Evolutionary conservation across 495 filamentous ascomycete genomes (phyloP), one percentile per base, ranked within the genome.

Genomic region (Oleoguttula mirabilis): DNA sequence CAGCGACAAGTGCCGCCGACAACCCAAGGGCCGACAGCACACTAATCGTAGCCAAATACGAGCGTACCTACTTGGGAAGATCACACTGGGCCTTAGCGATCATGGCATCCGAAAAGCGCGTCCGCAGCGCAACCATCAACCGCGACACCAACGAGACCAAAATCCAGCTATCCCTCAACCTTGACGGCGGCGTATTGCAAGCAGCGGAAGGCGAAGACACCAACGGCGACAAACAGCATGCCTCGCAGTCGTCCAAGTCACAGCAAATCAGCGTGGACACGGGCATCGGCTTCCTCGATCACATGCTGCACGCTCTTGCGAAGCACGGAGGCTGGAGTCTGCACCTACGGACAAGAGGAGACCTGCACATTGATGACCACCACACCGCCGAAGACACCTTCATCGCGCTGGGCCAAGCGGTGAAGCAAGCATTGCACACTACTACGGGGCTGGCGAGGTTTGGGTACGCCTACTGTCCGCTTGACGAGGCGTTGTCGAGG

Each of bases 241-340:
- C 90, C 3, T 73, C 78, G 1, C 92, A 96, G 54, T 67, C 75
- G 52, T 83, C 78, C 28, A 73, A 76, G 25, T 79, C 76, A 38
- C 92, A 95, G 67, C 73, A 73, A 35, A 93, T 98, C 56, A 77
- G 72, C 59, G 71, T 96, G 43, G 81, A 82, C 70, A 90, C 88
- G 1, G 90, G 90, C 36, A 93, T 98, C 57, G 90, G 90, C n/a
- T 98, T 98, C 64, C 68, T 98, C 23, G 90, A 98, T 67, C 90
- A 98, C 68, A 96, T 98, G 90, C 69, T 98, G 36, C 90, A 98
- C 60, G 90, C 90, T 21, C 75, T 95, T 28, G 82, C 90, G 1
- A 96, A 98, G 60, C 90, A 98, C 63, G 77, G 82, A 0, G 88
- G 88, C 14, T 94, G 88, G 90, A 85, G 79, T 68, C 62, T 98